Conservation (phyloP, 148 eudicot species). For the Rhododendron ovatum region DNA sequence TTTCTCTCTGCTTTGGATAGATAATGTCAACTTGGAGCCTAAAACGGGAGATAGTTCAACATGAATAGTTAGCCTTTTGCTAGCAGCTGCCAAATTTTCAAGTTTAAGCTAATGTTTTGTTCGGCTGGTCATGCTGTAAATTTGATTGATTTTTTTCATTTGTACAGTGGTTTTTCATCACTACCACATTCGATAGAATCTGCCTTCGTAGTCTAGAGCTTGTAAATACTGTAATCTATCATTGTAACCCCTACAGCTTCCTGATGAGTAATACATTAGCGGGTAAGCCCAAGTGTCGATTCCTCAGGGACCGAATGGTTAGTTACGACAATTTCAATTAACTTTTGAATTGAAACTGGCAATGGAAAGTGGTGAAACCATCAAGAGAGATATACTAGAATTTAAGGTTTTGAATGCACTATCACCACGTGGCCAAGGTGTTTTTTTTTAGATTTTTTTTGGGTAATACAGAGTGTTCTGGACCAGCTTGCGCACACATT, state of each 20-base stretch:
- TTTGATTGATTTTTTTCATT: neutral
- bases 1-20: slow-evolving; percentile 66
- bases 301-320: no score
- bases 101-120: neutral
- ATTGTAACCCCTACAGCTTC: neutral
- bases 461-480: no score
- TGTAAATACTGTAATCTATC: neutral
- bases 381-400: no score
- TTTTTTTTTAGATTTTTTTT: no score
- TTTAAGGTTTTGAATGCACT: no score
- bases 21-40: slow-evolving; percentile 12
- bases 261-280: no score
- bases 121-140: neutral
- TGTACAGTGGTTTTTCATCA: neutral
- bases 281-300: no score
- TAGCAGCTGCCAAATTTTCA: slow-evolving; percentile 14
- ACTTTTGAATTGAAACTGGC: no score
- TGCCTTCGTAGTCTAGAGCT: neutral
- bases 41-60: neutral
- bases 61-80: slow-evolving; percentile 19
- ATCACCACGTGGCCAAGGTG: no score
- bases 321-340: no score
- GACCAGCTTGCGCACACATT: fast-evolving
- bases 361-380: no score
- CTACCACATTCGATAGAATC: neutral